Conservation (phyloP, 768 basidiomycete genomes). For the Podaxis rugospora region DNA sequence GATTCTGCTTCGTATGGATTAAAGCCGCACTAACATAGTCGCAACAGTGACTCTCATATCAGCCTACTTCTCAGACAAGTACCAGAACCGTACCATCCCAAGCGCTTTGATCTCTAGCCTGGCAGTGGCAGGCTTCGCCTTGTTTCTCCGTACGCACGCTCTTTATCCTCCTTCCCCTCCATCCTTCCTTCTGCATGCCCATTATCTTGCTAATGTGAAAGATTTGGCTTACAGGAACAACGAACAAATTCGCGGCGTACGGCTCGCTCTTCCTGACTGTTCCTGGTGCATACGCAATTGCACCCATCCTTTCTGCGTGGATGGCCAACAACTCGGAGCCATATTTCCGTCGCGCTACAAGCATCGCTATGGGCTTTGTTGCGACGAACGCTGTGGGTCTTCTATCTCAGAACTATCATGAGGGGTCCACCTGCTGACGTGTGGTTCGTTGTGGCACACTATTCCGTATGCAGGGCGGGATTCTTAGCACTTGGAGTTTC, state of each 20-base stretch:
- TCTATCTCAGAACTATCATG: neutral
- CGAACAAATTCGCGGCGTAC: conserved; percentile 23
- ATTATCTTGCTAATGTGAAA: neutral
- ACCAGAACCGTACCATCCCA: conserved; percentile 23
- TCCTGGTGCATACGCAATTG: conserved; percentile 27
- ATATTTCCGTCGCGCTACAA: conserved; percentile 31
- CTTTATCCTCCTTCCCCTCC: neutral
- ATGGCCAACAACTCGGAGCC: conserved; percentile 35
- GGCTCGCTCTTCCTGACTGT: conserved; percentile 31
- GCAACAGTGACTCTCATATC: conserved; percentile 21
- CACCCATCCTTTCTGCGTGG: conserved; percentile 29
- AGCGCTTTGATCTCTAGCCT: conserved; percentile 18
- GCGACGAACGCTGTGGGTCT: conserved; percentile 29
- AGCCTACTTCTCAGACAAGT: conserved; percentile 23
- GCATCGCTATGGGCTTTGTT: conserved; percentile 29
- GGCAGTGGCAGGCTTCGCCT: conserved; percentile 25
- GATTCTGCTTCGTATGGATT: conserved; percentile 1
- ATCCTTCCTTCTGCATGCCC: neutral
- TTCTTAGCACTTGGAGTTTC: conserved; percentile 35
- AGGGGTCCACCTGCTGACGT: too few relatives aligned
- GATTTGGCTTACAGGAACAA: conserved; percentile 16
- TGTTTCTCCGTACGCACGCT: conserved; percentile 22
- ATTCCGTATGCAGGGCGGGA: conserved; percentile 26
- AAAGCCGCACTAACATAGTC: neutral
- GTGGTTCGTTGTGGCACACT: neutral